Conservation (phyloP, 306 rosid genomes). For the Prunus persica region DNA sequence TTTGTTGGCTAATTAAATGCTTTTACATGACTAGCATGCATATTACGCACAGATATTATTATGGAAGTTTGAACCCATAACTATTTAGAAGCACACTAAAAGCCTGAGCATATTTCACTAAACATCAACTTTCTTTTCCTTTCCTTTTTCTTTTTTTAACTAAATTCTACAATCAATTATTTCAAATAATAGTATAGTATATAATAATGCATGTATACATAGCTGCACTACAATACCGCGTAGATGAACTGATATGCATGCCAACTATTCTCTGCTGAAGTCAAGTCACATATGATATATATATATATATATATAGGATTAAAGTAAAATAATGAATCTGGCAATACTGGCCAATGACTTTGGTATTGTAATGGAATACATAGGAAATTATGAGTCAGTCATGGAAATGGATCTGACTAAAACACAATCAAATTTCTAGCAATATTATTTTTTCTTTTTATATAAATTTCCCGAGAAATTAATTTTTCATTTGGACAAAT, state of each 20-base stretch:
- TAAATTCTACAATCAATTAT: neutral
- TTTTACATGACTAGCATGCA: neutral
- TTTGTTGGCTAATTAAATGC: constrained; percentile 24
- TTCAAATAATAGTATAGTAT: neutral
- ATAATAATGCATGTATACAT: neutral
- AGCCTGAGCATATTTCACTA: no score
- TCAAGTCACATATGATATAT: neutral
- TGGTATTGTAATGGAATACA: neutral
- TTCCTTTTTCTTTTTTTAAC: no score
- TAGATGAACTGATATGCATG: neutral
- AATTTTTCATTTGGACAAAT: neutral
- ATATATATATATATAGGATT: neutral
- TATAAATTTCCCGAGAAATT: neutral
- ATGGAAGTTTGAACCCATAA: fast-evolving
- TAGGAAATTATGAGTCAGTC: no score
- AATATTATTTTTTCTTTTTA: neutral
- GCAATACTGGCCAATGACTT: neutral
- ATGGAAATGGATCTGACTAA: neutral
- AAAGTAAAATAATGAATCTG: neutral
- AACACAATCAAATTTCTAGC: neutral
- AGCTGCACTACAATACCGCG: neutral
- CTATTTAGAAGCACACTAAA: no score
- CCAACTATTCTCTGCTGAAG: neutral
- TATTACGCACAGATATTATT: fast-evolving
- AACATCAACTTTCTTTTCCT: no score